Evolutionary conservation across 2,329 filamentous ascomycete species (phyloP), one percentile per base, ranked within the genome.

Genomic region (Chaetomium olivaceum): DNA sequence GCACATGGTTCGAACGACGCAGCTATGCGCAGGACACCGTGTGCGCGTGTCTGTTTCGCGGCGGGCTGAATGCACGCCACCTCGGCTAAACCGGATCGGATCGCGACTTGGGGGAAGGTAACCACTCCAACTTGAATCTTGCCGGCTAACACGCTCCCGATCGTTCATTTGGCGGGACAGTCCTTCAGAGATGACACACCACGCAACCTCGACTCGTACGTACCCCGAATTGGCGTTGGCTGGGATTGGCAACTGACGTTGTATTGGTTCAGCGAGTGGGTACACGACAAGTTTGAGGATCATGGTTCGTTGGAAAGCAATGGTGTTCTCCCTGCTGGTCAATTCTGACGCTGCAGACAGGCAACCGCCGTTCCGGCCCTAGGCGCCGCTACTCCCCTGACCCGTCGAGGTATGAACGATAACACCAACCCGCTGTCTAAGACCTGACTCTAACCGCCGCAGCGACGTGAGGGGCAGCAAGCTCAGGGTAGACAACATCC

Each of bases 231-330:
- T 14, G 33, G 27, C 31, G 23, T 19, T 8, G 21, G 19, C 11
- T 25, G 14, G 54, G 33, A 39, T 54, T 23, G 67, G 60, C 43
- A 62, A 61, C 73, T 77, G 67, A 78, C 72, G 1, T 62, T 2
- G 54, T 31, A n/a, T n/a, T n/a, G 63, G 62, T 8, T 58, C 69
- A 92, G 92, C 75, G 93, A 96, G 82, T 97, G 93, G 93, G 92
- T 97, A 72, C 93, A 97, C 77, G 92, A 96, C 80, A 91, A 89
- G 76, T 96, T 88, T 76, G 91, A 95, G 77, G 91, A 92, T 74
- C 85, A 89, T 76, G 84, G 89, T 85, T 80, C 74, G 75, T 58
- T 65, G 3, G 39, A 21, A 48, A 19, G 11, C 27, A 27, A 3
- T 11, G 6, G 25, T 12, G 27, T 5, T 36, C 27, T 21, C 14